These are phyloP conservation scores for Ganoderma leucocontextum DNA, from an alignment of 1,284 basidiomycete species.

Conservation along the genomic window DNA sequence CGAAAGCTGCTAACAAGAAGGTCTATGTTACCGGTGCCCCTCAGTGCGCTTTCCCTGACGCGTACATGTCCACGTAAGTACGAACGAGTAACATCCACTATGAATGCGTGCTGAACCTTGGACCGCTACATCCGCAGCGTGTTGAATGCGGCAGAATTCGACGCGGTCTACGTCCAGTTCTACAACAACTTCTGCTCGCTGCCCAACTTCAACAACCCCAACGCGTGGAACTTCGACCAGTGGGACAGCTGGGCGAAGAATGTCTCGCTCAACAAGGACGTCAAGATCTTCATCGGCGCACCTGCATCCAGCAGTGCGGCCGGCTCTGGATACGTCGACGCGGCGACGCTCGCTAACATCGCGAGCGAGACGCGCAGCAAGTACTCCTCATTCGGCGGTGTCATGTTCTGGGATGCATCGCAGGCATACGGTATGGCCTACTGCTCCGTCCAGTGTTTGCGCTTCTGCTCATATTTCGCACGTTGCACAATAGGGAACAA, in stretches of 20 bases:
- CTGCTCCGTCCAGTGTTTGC: background rate
- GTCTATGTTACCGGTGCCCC: slow-evolving; percentile 72
- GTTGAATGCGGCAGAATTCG: slow-evolving; percentile 62
- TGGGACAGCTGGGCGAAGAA: slow-evolving; percentile 74
- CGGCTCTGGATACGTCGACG: slow-evolving; percentile 59
- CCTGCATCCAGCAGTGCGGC: slow-evolving; percentile 60
- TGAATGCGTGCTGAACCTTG: background rate
- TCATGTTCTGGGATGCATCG: slow-evolving; percentile 74
- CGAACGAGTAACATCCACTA: background rate
- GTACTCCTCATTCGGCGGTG: slow-evolving; percentile 72
- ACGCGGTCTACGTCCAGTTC: slow-evolving; percentile 71
- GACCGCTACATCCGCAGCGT: slow-evolving; percentile 39
- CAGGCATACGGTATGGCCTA: slow-evolving; percentile 59
- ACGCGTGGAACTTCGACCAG: slow-evolving; percentile 57
- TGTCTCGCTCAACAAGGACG: slow-evolving; percentile 60
- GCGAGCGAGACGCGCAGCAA: slow-evolving; percentile 51
- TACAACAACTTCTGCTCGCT: slow-evolving; percentile 72
- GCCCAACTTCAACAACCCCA: slow-evolving; percentile 48
- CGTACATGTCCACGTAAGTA: slow-evolving; percentile 53
- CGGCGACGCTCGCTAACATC: slow-evolving; percentile 54
- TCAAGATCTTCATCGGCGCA: slow-evolving; percentile 72
- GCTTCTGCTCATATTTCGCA: background rate
- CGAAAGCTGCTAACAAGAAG: slow-evolving; percentile 58
- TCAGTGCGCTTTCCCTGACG: slow-evolving; percentile 74
- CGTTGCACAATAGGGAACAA: slow-evolving; percentile 50